Base-by-base conservation (phyloP, 371 early-diverging fungal genomes). In the Globomyces sp. region DNA sequence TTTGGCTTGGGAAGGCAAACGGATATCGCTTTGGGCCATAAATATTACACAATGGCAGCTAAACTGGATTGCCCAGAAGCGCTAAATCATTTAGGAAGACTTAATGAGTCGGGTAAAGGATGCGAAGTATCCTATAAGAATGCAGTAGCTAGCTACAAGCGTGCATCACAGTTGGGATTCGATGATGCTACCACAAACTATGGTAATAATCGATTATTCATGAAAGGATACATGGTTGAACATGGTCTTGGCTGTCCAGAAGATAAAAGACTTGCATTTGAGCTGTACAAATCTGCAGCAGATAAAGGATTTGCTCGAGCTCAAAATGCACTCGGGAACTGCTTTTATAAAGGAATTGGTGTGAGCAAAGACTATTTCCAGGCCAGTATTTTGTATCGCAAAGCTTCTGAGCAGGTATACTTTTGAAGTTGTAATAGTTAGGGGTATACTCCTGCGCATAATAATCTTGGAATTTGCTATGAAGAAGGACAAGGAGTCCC, bases 381-480 rank as follows among this genome's bases (percentile, higher is more conserved):
- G 55, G 86, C 86, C 1, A 75, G 78, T 47, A 34, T 57, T 41
- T 80, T 74, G 78, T 84, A 72, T 65, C 65, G 70, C 52, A 65
- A 68, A 55, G 77, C 77, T 10, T 75, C 81, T 44, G 80, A 80
- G 55, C 74, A 75, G 64, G 80, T 24, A 24, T 24, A 65, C 41
- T 45, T 72, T 71, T 44, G 67, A 63, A 49, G 71, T 75, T 6
- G 57, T 46, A 71, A 61, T 24, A 24, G 24, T 24, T 24, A 24
- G 24, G 24, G 78, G 36, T 63, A 74, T 50, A 46, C 77, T n/a
- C 66, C 67, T 52, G 87, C 85, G 1, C 76, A 73, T 51, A 81
- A 79, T 68, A 77, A 80, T 60, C 70, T 87, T n/a, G 85, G 81
- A n/a, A 76, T 78, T 40, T 80, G 79, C 64, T 83, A 84, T 74